Base-by-base conservation (phyloP, 179 eudicot species). In the Corrigiola litoralis region DNA sequence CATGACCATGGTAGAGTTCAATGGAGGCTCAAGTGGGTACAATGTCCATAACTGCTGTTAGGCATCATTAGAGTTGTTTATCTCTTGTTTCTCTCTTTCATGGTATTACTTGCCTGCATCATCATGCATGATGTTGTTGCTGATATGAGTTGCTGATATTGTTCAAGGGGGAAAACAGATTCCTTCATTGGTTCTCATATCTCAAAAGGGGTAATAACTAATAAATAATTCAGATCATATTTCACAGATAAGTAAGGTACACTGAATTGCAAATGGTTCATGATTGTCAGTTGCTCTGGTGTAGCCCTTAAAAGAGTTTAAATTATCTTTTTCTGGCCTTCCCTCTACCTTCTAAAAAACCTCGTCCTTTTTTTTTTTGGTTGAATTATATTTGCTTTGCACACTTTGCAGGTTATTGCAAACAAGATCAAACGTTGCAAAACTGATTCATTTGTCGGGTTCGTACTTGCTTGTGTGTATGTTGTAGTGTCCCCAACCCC, bases 391-490 rank as follows among this genome's bases (percentile, higher is more conserved):
- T 53, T n/a, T 62, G 42, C 28, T 25, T 41, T n/a, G n/a, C n/a
- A 28, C 57, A 5, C 32, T 38, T 61, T 79, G 68, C 81, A 92
- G 98, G 86, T 72, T 58, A 87, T 94, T 61, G 84, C 82, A 61
- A 94, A 84, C 81, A 94, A 94, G 79, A 84, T 94, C 69, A 90
- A 87, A 72, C 99, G 97, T 56, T 94, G 99, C 89, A 94, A 94
- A 85, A 87, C 99, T 38, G 99, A 94, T 75, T 84, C 97, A 41
- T 84, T 80, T 72, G 38, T 86, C 5, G 90, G 97, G 99, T 86
- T 47, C 58, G 88, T 82, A 41, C 28, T 63, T 65, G 13, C 21
- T 61, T 46, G 12, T 41, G 20, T 18, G 21, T 55, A 38, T 58
- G 62, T 21, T 36, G 18, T 34, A 12, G 17, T 24, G n/a, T 21